phyloP scores from a whole-genome alignment of 164 flowering plant genomes.

The Vitis vinifera region DNA sequence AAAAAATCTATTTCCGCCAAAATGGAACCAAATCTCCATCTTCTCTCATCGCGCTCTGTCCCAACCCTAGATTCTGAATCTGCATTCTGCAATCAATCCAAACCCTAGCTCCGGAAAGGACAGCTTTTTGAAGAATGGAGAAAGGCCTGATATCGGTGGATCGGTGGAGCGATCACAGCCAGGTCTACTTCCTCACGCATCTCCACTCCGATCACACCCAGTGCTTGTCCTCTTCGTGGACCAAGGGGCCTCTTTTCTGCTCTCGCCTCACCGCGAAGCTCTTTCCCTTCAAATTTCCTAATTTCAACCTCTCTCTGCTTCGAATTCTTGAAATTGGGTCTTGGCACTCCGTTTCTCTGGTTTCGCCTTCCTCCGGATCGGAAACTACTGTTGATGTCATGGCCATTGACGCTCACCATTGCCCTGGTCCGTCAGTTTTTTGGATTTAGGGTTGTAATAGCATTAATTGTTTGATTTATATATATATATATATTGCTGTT shows the following conservation, averaged over 20 bases:
- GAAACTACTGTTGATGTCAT: conserved; percentile 40
- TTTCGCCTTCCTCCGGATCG: conserved; percentile 45
- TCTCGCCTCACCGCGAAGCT: conserved; percentile 80
- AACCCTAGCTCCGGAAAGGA: neutral
- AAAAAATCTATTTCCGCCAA: neutral
- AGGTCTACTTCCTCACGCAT: conserved; percentile 81
- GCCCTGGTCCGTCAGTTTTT: conserved; percentile 59
- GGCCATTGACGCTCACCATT: conserved; percentile 80
- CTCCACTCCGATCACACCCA: conserved; percentile 86
- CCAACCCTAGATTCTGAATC: conserved; percentile 3
- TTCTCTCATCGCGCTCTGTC: neutral
- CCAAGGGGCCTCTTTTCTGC: conserved; percentile 66
- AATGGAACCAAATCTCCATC: neutral
- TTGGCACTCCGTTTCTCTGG: conserved; percentile 47
- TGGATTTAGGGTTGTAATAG: neutral
- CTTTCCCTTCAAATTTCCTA: conserved; percentile 65
- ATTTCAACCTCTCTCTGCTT: conserved; percentile 60
- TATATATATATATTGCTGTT: no score
- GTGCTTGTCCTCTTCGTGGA: conserved; percentile 69
- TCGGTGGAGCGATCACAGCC: conserved; percentile 51
- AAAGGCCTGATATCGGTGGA: conserved; percentile 69
- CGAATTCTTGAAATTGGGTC: conserved; percentile 55
- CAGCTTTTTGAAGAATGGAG: conserved; percentile 41
- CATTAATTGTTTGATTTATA: neutral
- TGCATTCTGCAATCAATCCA: neutral